These are phyloP conservation scores for Aspergillus quadrilineatus DNA, from an alignment of 2,329 filamentous ascomycete genomes.

Conservation along the genomic window DNA sequence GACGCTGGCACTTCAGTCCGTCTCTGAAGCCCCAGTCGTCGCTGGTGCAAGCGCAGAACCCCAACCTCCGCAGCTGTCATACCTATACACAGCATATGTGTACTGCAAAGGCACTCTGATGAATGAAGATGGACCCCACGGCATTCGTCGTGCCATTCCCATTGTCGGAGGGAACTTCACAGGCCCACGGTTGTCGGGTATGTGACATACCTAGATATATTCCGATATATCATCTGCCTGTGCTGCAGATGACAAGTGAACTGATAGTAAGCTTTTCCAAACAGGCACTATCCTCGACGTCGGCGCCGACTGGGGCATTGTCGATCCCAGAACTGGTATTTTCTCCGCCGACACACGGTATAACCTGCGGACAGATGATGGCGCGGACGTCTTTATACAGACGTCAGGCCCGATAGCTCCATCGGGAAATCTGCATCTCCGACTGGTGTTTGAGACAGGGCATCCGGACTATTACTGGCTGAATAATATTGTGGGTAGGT, in stretches of 20 bases:
- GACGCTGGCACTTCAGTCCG: constrained; percentile 1
- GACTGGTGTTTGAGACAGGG: constrained; percentile 25
- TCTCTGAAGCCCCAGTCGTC: background rate
- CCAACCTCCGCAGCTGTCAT: constrained; percentile 21
- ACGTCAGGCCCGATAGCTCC: constrained; percentile 23
- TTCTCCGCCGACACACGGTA: constrained; percentile 31
- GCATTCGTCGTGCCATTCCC: constrained; percentile 25
- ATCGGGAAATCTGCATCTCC: constrained; percentile 24
- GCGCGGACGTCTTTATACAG: constrained; percentile 24
- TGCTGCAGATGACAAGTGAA: too few relatives aligned
- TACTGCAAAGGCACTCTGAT: constrained; percentile 23
- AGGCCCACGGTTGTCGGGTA: constrained; percentile 24
- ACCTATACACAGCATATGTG: constrained; percentile 27
- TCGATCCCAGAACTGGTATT: constrained; percentile 24
- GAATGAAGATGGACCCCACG: constrained; percentile 18
- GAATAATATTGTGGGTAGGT: constrained; percentile 29
- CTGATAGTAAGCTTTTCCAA: too few relatives aligned
- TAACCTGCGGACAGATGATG: constrained; percentile 28
- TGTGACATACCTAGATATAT: background rate
- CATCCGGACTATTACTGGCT: constrained; percentile 29
- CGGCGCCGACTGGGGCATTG: constrained; percentile 28
- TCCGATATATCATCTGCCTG: background rate
- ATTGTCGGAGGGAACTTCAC: constrained; percentile 31
- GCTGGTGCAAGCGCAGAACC: background rate
- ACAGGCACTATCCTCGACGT: constrained; percentile 25